Conservation (phyloP, 371 early-diverging fungal species). For the Apophysomyces variabilis region DNA sequence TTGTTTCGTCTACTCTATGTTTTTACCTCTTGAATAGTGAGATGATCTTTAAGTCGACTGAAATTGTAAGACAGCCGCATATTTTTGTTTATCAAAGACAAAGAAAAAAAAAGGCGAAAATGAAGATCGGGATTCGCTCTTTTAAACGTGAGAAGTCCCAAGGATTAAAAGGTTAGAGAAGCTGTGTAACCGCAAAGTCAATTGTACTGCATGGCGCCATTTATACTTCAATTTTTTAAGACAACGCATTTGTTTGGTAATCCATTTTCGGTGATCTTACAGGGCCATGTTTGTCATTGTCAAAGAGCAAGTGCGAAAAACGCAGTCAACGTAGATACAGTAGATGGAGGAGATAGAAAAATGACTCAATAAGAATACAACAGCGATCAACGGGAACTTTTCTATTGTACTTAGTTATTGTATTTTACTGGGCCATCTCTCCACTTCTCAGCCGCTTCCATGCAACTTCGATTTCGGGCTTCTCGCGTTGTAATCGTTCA, state of each 20-base stretch:
- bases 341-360: neutral
- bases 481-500: conserved; percentile 33
- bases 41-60: conserved; percentile 18
- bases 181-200: neutral
- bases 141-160: conserved; percentile 8
- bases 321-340: neutral
- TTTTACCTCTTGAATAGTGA: conserved; percentile 46
- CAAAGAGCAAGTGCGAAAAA: neutral
- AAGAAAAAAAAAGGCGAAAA: neutral
- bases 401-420: neutral
- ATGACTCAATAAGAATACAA: neutral
- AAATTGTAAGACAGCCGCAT: conserved; percentile 3
- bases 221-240: no score
- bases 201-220: no score
- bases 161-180: neutral
- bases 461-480: conserved; percentile 39
- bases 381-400: neutral
- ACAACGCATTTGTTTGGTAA: neutral
- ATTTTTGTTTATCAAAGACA: neutral
- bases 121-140: neutral
- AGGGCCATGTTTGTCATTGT: neutral
- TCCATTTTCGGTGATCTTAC: neutral
- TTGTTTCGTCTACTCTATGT: neutral
- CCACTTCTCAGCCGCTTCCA: conserved; percentile 30
- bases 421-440: neutral